Conservation (phyloP, 1,139 yeast species). For the Hyphopichia buzzinii region DNA sequence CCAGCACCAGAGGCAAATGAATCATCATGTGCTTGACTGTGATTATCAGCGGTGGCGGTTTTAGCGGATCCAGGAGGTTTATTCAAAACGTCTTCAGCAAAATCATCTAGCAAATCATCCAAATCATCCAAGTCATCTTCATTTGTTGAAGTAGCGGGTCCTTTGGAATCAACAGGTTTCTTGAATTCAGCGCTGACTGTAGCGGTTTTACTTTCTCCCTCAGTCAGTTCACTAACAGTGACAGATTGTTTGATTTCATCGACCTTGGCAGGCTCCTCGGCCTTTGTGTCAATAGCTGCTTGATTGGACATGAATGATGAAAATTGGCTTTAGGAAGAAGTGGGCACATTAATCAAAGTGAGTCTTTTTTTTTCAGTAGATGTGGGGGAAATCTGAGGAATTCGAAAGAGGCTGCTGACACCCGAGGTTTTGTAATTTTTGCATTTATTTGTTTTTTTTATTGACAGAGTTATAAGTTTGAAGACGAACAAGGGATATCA, state of each 20-base stretch:
- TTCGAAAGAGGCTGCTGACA: no score
- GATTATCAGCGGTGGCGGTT: slow-evolving; percentile 6
- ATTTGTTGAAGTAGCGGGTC: slow-evolving; percentile 11
- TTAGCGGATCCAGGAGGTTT: slow-evolving; percentile 55
- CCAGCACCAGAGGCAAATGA: slow-evolving; percentile 2
- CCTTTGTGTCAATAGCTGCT: background rate
- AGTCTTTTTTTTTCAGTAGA: background rate
- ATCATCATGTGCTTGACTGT: slow-evolving; percentile 15
- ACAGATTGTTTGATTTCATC: background rate
- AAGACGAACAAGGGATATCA: no score
- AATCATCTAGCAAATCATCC: slow-evolving; percentile 72
- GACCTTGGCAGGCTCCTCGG: background rate
- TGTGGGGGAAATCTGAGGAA: background rate
- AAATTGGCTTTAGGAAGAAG: background rate
- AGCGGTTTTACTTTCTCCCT: slow-evolving; percentile 1
- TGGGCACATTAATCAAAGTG: no score
- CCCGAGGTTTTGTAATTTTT: no score
- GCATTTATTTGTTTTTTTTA: no score
- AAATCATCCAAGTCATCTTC: slow-evolving; percentile 70
- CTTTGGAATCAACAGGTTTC: slow-evolving; percentile 6
- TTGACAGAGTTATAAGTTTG: no score
- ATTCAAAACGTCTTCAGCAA: slow-evolving; percentile 70
- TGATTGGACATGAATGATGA: background rate
- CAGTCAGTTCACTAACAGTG: slow-evolving; percentile 5
- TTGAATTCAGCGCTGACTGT: no score